Evolutionary conservation across 23 red algal species (phyloP).

Genomic region (Gracilariopsis chorda): DNA sequence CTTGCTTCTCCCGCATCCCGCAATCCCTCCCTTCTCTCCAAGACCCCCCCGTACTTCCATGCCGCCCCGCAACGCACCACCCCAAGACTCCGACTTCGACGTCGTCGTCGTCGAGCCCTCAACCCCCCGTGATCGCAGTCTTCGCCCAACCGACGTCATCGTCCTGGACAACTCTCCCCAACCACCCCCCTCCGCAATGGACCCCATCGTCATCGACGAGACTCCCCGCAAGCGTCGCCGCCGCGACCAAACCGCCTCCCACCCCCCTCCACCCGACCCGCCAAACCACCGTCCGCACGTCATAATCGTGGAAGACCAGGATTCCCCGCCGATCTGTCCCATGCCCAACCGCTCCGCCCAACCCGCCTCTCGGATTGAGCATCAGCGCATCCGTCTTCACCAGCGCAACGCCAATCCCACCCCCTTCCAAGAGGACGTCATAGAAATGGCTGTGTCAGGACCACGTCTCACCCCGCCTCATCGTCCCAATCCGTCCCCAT

Average conservation of each 20-base stretch:
- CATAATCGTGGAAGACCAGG: conserved; percentile 36
- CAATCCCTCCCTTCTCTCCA: not conserved
- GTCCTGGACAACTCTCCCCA: conserved; percentile 2
- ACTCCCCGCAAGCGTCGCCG: conserved; percentile 45
- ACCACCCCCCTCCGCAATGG: not conserved
- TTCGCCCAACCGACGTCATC: conserved; percentile 19
- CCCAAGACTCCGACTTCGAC: not conserved
- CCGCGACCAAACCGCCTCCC: not conserved
- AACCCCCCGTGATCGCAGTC: not conserved
- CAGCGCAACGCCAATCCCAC: not conserved
- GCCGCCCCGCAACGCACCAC: not conserved
- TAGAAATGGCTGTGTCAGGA: conserved; percentile 35
- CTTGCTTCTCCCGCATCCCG: not conserved
- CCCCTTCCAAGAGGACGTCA: not conserved
- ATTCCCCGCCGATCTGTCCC: not conserved
- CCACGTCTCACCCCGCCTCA: not conserved
- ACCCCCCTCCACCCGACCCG: not conserved
- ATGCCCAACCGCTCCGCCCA: not conserved
- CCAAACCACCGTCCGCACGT: not conserved
- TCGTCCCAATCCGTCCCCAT: not conserved
- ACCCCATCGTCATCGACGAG: conserved; percentile 34
- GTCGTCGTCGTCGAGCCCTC: not conserved
- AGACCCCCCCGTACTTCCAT: not conserved
- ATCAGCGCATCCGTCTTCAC: not conserved
- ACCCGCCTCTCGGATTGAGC: not conserved